Evolutionary conservation across 768 basidiomycete species (phyloP).

Genomic region (Amanita fuliginea): DNA sequence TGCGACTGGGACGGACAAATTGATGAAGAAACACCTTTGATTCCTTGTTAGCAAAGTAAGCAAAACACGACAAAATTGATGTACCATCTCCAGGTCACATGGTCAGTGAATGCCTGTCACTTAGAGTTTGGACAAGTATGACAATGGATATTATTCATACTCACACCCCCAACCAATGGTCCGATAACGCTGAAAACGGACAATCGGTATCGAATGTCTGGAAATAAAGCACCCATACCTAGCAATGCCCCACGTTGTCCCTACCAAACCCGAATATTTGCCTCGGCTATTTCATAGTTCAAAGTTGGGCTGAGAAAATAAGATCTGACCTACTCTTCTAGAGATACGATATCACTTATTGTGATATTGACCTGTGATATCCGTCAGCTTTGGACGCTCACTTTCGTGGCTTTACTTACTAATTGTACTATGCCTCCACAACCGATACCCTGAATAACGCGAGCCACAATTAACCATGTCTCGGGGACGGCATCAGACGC

Average conservation of each 20-base stretch:
- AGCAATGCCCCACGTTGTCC: slow-evolving; percentile 74
- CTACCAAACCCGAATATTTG: slow-evolving; percentile 64
- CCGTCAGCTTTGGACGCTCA: neutral
- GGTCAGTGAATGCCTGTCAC: slow-evolving; percentile 54
- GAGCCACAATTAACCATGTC: slow-evolving; percentile 63
- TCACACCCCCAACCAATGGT: slow-evolving; percentile 74
- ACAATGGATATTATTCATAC: slow-evolving; percentile 13
- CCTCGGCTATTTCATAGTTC: slow-evolving; percentile 41
- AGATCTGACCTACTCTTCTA: slow-evolving; percentile 48
- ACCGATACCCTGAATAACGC: slow-evolving; percentile 78
- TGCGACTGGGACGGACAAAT: slow-evolving; percentile 34
- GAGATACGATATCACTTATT: slow-evolving; percentile 73
- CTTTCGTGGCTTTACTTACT: slow-evolving; percentile 19
- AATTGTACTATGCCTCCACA: slow-evolving; percentile 73
- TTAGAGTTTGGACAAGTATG: neutral
- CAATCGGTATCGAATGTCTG: neutral
- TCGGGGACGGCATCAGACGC: slow-evolving; percentile 8
- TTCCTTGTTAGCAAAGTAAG: slow-evolving; percentile 2
- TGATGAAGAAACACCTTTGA: slow-evolving; percentile 65
- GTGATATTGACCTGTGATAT: slow-evolving; percentile 48
- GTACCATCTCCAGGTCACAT: slow-evolving; percentile 73
- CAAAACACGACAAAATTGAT: slow-evolving; percentile 8
- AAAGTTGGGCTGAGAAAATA: neutral
- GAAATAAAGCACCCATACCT: slow-evolving; percentile 14
- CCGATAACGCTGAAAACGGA: slow-evolving; percentile 42